Evolutionary conservation across 2,329 filamentous ascomycete species (phyloP).

Genomic region (Penicillium corylophilum): DNA sequence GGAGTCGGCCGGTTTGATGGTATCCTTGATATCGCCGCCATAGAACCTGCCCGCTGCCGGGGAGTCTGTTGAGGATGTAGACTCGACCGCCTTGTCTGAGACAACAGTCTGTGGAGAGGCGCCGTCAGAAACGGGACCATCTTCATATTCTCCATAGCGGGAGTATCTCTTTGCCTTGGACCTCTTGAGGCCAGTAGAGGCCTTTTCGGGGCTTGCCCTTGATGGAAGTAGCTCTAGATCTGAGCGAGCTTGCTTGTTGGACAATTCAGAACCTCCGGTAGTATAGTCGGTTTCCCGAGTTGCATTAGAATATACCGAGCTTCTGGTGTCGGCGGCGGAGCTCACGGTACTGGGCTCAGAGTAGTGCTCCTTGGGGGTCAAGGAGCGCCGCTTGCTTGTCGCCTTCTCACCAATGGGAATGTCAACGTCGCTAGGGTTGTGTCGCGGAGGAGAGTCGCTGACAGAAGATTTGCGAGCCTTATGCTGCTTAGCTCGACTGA

Average conservation of each 20-base stretch:
- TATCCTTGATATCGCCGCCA: constrained; percentile 9
- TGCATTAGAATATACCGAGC: constrained; percentile 31
- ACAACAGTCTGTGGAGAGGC: constrained; percentile 24
- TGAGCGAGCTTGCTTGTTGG: constrained; percentile 22
- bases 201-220: constrained; percentile 31
- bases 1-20: constrained; percentile 13
- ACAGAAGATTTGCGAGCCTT: constrained; percentile 26
- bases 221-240: constrained; percentile 35
- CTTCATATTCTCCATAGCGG: constrained; percentile 42
- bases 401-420: constrained; percentile 61
- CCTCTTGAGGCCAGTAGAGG: constrained; percentile 37
- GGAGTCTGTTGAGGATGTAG: constrained; percentile 6
- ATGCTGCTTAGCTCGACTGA: constrained; percentile 42
- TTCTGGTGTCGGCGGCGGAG: constrained; percentile 28
- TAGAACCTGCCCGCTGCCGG: constrained; percentile 17
- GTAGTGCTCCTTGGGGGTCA: constrained; percentile 27
- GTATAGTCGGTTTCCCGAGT: constrained; percentile 38
- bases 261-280: constrained; percentile 22
- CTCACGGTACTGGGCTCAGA: constrained; percentile 35
- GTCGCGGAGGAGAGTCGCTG: constrained; percentile 21
- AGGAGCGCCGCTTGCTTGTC: constrained; percentile 43
- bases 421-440: constrained; percentile 55
- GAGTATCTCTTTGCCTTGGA: constrained; percentile 43
- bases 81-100: constrained; percentile 20
- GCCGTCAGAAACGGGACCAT: constrained; percentile 29